phyloP scores from a whole-genome alignment of 352 stramenopile genomes.

The Pythium monospermum region DNA sequence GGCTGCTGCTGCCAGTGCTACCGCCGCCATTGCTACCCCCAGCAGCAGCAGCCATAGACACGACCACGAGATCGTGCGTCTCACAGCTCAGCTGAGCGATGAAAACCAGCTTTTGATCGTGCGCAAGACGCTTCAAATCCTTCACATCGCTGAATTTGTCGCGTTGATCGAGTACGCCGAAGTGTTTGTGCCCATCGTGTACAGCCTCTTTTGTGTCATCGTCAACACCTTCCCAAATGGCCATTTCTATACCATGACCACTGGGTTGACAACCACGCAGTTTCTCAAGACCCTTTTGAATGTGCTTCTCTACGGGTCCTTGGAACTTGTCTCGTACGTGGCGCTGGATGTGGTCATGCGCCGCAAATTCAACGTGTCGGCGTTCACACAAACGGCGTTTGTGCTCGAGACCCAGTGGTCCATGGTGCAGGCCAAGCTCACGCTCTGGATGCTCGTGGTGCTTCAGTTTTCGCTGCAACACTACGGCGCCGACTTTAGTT shows the following conservation, averaged over 20 bases:
- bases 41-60: background rate
- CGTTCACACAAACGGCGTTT: constrained; percentile 17
- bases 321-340: constrained; percentile 22
- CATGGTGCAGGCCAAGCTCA: constrained; percentile 25
- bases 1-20: no score
- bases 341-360: constrained; percentile 13
- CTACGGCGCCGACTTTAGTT: constrained; percentile 20
- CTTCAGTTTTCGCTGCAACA: constrained; percentile 6
- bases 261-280: background rate
- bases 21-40: no score
- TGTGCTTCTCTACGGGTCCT: constrained; percentile 20
- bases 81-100: background rate
- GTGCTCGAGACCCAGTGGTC: constrained; percentile 26
- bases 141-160: constrained; percentile 29
- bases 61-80: background rate
- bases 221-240: constrained; percentile 28
- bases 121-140: constrained; percentile 19
- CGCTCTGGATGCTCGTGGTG: constrained; percentile 16
- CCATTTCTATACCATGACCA: constrained; percentile 17
- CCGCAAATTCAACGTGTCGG: constrained; percentile 13
- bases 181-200: constrained; percentile 29
- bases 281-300: constrained; percentile 8
- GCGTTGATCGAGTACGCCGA: constrained; percentile 32
- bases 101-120: constrained; percentile 14
- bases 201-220: constrained; percentile 28